A percentile compares a stretch with the other conserved stretches of the same genome.
These are phyloP conservation scores for Camellia japonica DNA, from an alignment of 148 eudicot species.

Conservation along the genomic window DNA sequence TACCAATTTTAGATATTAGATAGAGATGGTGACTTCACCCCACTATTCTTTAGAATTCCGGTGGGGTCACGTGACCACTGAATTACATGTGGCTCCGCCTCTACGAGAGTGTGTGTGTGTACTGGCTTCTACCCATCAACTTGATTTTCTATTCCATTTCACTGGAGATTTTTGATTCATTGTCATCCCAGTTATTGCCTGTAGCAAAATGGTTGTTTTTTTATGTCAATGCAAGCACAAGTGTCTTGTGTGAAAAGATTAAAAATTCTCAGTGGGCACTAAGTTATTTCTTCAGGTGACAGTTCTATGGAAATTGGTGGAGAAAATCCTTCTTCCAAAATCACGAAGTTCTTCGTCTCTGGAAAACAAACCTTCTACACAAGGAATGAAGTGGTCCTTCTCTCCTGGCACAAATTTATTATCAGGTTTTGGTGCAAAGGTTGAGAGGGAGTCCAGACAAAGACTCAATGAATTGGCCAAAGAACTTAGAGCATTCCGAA, in stretches of 20 bases:
- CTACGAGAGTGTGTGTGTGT: background rate
- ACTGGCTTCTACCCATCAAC: slow-evolving; percentile 6
- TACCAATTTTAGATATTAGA: background rate
- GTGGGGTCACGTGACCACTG: background rate
- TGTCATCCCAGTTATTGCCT: background rate
- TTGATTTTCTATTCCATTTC: background rate
- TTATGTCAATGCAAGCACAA: background rate
- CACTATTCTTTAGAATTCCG: background rate
- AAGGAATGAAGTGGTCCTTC: slow-evolving; percentile 76
- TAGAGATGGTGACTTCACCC: background rate
- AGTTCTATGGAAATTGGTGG: slow-evolving; percentile 93
- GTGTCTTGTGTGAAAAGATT: background rate
- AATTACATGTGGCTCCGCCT: background rate
- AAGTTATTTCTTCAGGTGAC: slow-evolving; percentile 73
- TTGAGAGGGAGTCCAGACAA: slow-evolving; percentile 69
- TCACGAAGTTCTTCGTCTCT: slow-evolving; percentile 33
- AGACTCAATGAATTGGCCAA: slow-evolving; percentile 77
- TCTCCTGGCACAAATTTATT: slow-evolving; percentile 74
- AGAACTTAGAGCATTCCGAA: slow-evolving; percentile 69
- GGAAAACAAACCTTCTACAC: slow-evolving; percentile 49
- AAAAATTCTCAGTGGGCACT: slow-evolving; percentile 35
- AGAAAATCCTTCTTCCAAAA: slow-evolving; percentile 64
- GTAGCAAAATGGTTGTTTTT: background rate
- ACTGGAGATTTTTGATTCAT: background rate
- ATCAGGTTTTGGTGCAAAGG: slow-evolving; percentile 50